These are phyloP conservation scores for Boletus reticulatus DNA, from an alignment of 768 basidiomycete genomes.

Conservation along the genomic window DNA sequence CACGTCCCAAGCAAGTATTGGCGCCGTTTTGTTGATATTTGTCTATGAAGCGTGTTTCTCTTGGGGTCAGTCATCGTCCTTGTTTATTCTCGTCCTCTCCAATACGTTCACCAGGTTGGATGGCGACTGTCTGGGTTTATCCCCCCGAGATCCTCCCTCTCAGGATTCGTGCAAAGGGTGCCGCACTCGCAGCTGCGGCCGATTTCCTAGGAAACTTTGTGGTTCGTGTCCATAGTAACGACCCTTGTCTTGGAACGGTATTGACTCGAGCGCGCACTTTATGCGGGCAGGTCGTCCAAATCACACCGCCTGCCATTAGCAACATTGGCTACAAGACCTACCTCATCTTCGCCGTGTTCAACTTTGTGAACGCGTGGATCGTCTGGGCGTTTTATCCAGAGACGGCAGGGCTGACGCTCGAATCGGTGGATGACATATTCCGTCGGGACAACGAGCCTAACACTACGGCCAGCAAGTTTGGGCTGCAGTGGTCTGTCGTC, in stretches of 20 bases:
- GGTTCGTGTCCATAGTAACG: neutral
- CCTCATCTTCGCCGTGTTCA: neutral
- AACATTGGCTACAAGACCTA: too few relatives aligned
- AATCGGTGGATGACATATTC: neutral
- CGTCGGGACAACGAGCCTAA: too few relatives aligned
- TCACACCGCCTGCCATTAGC: too few relatives aligned
- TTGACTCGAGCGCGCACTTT: too few relatives aligned
- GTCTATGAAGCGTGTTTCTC: neutral
- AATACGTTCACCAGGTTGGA: neutral
- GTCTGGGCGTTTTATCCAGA: neutral
- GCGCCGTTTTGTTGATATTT: neutral
- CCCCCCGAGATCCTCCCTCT: neutral
- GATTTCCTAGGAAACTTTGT: neutral
- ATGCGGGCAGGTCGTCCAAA: too few relatives aligned
- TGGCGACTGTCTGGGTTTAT: neutral
- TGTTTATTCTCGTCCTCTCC: neutral
- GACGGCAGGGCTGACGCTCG: neutral
- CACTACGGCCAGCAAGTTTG: too few relatives aligned
- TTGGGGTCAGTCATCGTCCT: neutral
- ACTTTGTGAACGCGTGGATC: neutral
- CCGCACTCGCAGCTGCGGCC: neutral
- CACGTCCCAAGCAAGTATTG: neutral
- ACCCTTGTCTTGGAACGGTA: too few relatives aligned
- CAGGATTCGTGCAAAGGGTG: neutral
- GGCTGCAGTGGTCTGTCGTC: too few relatives aligned